A percentile compares a stretch with the other conserved stretches of the same genome.
Conservation (phyloP, 345 rosid species). For the Pistacia integerrima region DNA sequence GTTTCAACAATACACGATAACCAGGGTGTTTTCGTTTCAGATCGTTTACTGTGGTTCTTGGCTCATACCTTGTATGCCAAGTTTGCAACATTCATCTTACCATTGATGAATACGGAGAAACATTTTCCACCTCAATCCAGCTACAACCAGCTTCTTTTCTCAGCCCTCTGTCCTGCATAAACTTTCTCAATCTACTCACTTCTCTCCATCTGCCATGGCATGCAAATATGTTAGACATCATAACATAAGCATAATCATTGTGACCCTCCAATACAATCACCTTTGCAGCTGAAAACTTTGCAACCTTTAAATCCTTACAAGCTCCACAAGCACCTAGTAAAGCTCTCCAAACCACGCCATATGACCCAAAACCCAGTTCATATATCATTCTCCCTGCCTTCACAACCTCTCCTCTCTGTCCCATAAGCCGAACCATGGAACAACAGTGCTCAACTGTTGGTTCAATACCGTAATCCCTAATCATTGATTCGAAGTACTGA, state of each 20-base stretch:
- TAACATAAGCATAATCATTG: conserved; percentile 64
- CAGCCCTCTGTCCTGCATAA: conserved; percentile 60
- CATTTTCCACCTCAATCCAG: conserved; percentile 58
- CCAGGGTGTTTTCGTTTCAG: neutral
- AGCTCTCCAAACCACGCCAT: conserved; percentile 65
- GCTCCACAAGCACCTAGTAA: conserved; percentile 65
- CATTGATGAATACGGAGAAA: neutral
- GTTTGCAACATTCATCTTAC: neutral
- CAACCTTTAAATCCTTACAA: conserved; percentile 50
- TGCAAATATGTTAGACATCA: conserved; percentile 63
- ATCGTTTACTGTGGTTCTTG: neutral
- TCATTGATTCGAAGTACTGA: conserved; percentile 57
- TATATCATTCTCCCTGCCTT: conserved; percentile 47
- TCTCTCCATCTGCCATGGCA: conserved; percentile 62
- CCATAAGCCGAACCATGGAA: conserved; percentile 66
- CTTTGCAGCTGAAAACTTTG: conserved; percentile 50
- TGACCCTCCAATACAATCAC: conserved; percentile 50
- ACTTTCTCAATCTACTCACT: conserved; percentile 51
- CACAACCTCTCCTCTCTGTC: conserved; percentile 50
- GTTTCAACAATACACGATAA: no score
- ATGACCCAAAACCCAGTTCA: conserved; percentile 44
- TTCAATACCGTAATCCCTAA: conserved; percentile 53
- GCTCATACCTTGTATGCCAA: neutral
- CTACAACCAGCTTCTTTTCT: conserved; percentile 65
- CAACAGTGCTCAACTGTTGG: conserved; percentile 74